A percentile compares a stretch with the other conserved stretches of the same genome.
Conservation (phyloP, 1,284 basidiomycete genomes). For the Schizophyllum amplum region DNA sequence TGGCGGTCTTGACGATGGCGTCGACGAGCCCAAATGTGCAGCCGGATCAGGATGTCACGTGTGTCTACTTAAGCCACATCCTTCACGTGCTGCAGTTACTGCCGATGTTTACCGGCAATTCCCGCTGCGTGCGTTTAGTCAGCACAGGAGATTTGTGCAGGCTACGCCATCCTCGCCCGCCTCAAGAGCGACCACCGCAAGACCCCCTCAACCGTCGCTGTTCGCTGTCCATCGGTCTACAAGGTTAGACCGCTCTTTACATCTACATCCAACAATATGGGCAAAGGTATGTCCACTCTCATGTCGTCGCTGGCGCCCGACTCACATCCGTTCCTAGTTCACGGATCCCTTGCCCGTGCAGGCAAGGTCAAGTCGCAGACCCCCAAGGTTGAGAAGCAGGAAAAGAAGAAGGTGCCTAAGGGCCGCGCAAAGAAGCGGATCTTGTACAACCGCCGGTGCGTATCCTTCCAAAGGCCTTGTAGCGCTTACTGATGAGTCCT, state of each 20-base stretch:
- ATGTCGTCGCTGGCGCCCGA: too few relatives aligned
- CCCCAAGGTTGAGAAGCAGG: conserved; percentile 95
- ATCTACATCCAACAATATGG: background rate
- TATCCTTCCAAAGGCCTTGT: conserved; percentile 2
- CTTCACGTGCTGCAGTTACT: too few relatives aligned
- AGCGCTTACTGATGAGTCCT: conserved; percentile 9
- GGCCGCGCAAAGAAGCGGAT: conserved; percentile 96
- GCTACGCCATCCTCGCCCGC: background rate
- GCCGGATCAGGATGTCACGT: too few relatives aligned
- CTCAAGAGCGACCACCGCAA: background rate
- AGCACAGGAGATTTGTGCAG: too few relatives aligned
- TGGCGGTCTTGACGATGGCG: conserved; percentile 27
- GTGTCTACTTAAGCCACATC: too few relatives aligned
- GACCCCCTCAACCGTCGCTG: background rate
- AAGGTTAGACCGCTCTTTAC: conserved; percentile 10
- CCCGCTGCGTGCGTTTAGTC: too few relatives aligned
- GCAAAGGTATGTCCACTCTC: too few relatives aligned
- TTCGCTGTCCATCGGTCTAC: background rate
- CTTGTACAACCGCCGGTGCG: conserved; percentile 87
- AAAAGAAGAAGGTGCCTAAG: conserved; percentile 96
- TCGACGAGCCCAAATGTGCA: too few relatives aligned
- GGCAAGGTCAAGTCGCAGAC: conserved; percentile 99
- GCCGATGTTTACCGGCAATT: too few relatives aligned
- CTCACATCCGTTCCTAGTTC: conserved; percentile 46
- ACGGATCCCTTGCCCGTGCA: conserved; percentile 99